Percentiles rank a stretch among this genome's conserved stretches.
phyloP scores from a whole-genome alignment of 768 basidiomycete genomes.

The Floccularia luteovirens region DNA sequence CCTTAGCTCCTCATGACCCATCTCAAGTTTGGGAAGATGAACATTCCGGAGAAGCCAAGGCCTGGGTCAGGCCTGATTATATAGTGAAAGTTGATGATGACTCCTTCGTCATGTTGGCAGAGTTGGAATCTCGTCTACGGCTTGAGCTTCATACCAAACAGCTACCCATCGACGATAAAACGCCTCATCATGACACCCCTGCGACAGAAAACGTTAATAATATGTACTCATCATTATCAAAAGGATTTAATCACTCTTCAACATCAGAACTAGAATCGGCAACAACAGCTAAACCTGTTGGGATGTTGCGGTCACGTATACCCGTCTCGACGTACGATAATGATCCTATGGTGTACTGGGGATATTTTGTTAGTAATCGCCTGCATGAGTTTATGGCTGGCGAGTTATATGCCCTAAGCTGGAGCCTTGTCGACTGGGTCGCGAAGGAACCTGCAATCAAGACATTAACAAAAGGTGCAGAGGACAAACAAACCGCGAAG shows the following conservation, averaged over 20 bases:
- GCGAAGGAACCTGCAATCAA: slow-evolving; percentile 68
- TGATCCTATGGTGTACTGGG: slow-evolving; percentile 83
- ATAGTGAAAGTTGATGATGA: slow-evolving; percentile 95
- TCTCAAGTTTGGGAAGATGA: slow-evolving; percentile 44
- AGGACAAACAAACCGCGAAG: slow-evolving; percentile 89
- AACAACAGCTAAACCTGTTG: neutral
- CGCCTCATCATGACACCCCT: neutral
- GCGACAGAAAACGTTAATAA: slow-evolving; percentile 1
- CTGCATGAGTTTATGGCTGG: slow-evolving; percentile 94
- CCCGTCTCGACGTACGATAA: slow-evolving; percentile 8
- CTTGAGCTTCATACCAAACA: slow-evolving; percentile 57
- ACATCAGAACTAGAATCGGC: neutral
- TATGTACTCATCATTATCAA: neutral
- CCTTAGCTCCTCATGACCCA: slow-evolving; percentile 71
- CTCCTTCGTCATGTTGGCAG: slow-evolving; percentile 90
- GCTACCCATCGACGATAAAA: neutral
- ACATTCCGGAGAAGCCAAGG: slow-evolving; percentile 28
- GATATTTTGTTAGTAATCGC: slow-evolving; percentile 82
- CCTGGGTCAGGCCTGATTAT: slow-evolving; percentile 87
- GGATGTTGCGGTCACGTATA: neutral
- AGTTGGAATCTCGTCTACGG: slow-evolving; percentile 85
- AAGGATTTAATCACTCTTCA: neutral
- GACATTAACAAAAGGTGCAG: slow-evolving; percentile 66
- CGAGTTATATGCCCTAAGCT: slow-evolving; percentile 86
- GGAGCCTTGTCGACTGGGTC: slow-evolving; percentile 83